Evolutionary conservation across 441 rosid species (phyloP).

Genomic region (Pelargonium fulgidum): DNA sequence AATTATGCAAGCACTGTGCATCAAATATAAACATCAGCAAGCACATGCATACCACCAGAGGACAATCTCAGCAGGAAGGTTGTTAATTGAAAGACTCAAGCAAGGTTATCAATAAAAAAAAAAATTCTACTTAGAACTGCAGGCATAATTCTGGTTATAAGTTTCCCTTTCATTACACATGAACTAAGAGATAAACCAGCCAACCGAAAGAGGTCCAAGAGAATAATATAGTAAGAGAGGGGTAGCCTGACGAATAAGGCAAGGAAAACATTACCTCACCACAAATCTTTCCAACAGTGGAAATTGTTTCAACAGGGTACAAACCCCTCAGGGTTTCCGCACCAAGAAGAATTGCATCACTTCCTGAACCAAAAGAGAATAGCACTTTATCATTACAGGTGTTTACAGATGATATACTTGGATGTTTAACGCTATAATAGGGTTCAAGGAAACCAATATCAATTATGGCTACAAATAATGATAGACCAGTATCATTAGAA

Average conservation of each 20-base stretch:
- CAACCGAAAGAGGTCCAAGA: not conserved
- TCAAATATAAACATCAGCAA: too few species aligned
- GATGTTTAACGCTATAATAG: constrained; percentile 3
- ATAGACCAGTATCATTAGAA: not conserved
- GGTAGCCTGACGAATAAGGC: constrained; percentile 2
- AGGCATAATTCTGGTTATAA: not conserved
- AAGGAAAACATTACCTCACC: constrained; percentile 33
- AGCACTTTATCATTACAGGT: not conserved
- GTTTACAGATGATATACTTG: not conserved
- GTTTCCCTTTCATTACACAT: not conserved
- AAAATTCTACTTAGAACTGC: not conserved
- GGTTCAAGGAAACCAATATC: constrained; percentile 8
- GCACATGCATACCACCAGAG: too few species aligned
- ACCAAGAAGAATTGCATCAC: constrained; percentile 49
- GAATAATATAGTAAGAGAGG: not conserved
- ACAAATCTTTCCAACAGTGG: constrained; percentile 47
- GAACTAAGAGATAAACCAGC: not conserved
- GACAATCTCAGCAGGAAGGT: too few species aligned
- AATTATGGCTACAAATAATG: constrained; percentile 1
- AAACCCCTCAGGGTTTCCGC: constrained; percentile 53
- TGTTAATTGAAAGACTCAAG: too few species aligned
- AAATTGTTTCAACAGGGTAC: constrained; percentile 50
- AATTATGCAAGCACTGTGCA: not conserved
- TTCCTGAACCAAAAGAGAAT: constrained; percentile 24
- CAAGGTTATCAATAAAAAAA: too few species aligned